Conservation (phyloP, 495 filamentous ascomycete species). For the Hyaloscypha finlandica region DNA sequence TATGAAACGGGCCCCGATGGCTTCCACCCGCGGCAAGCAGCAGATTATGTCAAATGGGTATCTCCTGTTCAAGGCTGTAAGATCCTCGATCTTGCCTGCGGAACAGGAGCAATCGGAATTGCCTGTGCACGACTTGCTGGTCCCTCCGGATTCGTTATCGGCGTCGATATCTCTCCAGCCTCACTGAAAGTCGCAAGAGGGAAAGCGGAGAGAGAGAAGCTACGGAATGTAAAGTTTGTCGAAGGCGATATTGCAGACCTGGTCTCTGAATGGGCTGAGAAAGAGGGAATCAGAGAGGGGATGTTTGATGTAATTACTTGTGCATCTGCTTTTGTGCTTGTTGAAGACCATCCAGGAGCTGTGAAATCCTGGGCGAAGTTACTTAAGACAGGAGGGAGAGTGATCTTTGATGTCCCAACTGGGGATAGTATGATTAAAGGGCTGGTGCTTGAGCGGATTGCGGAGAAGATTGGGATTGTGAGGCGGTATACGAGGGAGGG, state of each 20-base stretch:
- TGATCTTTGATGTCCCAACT: conserved; percentile 36
- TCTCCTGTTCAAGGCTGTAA: conserved; percentile 34
- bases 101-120: conserved; percentile 44
- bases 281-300: conserved; percentile 12
- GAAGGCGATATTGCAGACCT: conserved; percentile 37
- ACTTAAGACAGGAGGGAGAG: conserved; percentile 38
- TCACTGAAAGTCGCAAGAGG: conserved; percentile 36
- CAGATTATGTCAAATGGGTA: conserved; percentile 27
- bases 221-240: conserved; percentile 34
- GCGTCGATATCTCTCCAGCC: conserved; percentile 42
- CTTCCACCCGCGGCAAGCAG: conserved; percentile 18
- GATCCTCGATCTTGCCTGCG: conserved; percentile 48
- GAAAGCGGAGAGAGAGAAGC: conserved; percentile 31
- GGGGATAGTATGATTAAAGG: conserved; percentile 25
- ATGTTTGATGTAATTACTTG: conserved; percentile 42
- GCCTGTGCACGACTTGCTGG: conserved; percentile 39
- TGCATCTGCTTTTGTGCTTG: conserved; percentile 39
- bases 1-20: neutral
- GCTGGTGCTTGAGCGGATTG: conserved; percentile 29
- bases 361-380: conserved; percentile 38
- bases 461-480: conserved; percentile 19
- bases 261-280: conserved; percentile 32
- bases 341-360: conserved; percentile 35
- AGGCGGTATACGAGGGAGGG: conserved; percentile 23
- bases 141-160: conserved; percentile 38